Conservation (phyloP, 257 asterid species). For the Misopates orontium region DNA sequence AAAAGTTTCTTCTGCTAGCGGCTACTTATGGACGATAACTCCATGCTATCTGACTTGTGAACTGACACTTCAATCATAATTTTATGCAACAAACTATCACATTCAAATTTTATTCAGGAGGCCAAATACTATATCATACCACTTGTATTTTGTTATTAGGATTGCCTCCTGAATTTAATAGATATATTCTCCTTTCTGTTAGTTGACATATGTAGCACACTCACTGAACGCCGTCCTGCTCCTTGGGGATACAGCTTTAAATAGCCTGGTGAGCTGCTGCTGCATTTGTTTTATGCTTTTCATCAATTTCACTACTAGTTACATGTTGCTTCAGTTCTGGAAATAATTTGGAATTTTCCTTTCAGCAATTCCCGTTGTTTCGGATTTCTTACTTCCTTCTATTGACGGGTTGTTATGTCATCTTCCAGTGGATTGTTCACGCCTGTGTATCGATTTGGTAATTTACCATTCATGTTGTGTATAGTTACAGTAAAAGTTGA, state of each 20-base stretch:
- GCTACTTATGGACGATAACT: not conserved
- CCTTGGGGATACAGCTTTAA: slow-evolving; percentile 77
- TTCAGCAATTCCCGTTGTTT: slow-evolving; percentile 77
- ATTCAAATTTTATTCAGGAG: slow-evolving; percentile 11
- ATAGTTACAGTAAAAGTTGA: slow-evolving; percentile 8
- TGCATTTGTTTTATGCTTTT: slow-evolving; percentile 21
- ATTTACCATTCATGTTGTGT: not conserved
- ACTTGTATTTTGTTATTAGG: not conserved
- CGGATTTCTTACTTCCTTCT: slow-evolving; percentile 76
- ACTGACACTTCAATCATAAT: not conserved
- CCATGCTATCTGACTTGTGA: slow-evolving; percentile 1
- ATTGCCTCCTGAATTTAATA: slow-evolving; percentile 19
- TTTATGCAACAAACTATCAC: not conserved
- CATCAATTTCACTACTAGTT: slow-evolving; percentile 10
- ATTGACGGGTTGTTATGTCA: slow-evolving; percentile 75
- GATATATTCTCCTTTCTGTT: slow-evolving; percentile 34
- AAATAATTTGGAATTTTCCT: slow-evolving; percentile 22
- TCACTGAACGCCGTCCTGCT: slow-evolving; percentile 69
- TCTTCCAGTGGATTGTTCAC: slow-evolving; percentile 86
- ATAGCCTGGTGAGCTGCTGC: slow-evolving; percentile 66
- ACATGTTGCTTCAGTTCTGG: slow-evolving; percentile 11
- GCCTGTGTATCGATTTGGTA: slow-evolving; percentile 68
- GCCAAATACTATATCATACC: not conserved
- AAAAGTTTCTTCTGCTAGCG: too few species aligned
- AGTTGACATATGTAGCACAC: slow-evolving; percentile 89